Conservation (phyloP, 768 basidiomycete genomes). For the Mrakia hoshinonis region DNA sequence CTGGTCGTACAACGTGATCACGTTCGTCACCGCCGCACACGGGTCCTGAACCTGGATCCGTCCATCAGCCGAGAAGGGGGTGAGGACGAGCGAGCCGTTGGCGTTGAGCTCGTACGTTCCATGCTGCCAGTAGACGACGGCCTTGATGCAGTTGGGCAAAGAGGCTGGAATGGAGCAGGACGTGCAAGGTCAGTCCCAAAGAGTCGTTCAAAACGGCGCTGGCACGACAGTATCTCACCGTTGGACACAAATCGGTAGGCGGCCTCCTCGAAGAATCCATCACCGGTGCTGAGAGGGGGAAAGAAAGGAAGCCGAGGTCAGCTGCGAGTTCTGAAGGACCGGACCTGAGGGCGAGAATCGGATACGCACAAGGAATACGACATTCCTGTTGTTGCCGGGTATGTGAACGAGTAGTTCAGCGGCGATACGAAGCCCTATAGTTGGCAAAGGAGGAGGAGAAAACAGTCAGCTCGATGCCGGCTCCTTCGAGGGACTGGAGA, state of each 20-base stretch:
- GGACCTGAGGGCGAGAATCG: background rate
- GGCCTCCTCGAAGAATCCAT: constrained; percentile 77
- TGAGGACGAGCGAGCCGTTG: constrained; percentile 72
- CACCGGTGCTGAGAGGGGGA: constrained; percentile 49
- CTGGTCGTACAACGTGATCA: constrained; percentile 72
- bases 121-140: constrained; percentile 80
- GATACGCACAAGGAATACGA: constrained; percentile 75
- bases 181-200: constrained; percentile 13
- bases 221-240: constrained; percentile 54
- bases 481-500: too few species aligned
- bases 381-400: constrained; percentile 77
- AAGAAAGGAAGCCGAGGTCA: background rate
- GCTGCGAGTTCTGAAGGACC: constrained; percentile 16
- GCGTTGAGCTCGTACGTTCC: constrained; percentile 58
- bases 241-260: constrained; percentile 84
- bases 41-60: constrained; percentile 92
- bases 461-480: background rate
- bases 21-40: constrained; percentile 78
- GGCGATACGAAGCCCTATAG: constrained; percentile 75
- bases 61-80: constrained; percentile 67
- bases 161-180: constrained; percentile 49
- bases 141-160: constrained; percentile 79
- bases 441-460: constrained; percentile 5
- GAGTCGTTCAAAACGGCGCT: background rate
- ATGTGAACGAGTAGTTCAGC: constrained; percentile 67